Base-by-base conservation (phyloP, 805 yeast genomes). In the Sugiyamaella smithiae region DNA sequence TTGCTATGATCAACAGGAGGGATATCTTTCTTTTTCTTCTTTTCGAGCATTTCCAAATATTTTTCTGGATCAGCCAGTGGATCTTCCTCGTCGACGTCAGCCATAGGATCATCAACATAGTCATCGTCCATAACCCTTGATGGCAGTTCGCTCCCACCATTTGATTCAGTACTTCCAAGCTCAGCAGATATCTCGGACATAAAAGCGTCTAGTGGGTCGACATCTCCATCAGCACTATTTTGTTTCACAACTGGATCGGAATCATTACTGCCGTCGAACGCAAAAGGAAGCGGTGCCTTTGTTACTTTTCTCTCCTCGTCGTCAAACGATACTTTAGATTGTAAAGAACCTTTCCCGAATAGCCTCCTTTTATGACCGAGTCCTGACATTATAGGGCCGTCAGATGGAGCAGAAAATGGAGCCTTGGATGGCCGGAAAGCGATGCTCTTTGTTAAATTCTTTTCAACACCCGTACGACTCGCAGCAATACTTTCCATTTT, bases 1-100 rank as follows among this genome's bases (percentile, higher is more conserved):
- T 62, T 59, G 35, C 72, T 60, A 54, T 77, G 76, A 51, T 77
- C 76, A 40, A 81, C 70, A 6, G 65, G 57, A 14, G 79, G 70
- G 33, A 83, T 67, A 28, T 72, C 74, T 56, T 84, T 77, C 46
- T 76, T 76, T 56, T 75, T 70, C 57, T 71, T 72, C 57, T 65
- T 55, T 55, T 60, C 62, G 4, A 63, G 48, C 23, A 57, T 41
- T 22, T 65, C 66, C 22, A 66, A 49, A 8, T 67, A 50, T 2
- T 64, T 71, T 5, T 61, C 70, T 0, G 58, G 59, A 22, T 60
- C 59, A 19, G 60, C 61, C 22, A 56, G 65, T 9, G 63, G 67
- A 36, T 61, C 71, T 1, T 54, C 49, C 4, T 60, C 68, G 7
- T 54, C 62, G 2, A 56, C 59, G 11, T 51, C 61, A 14, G 55